Percentiles rank a stretch among this genome's conserved stretches.
These are phyloP conservation scores for Mucor circinelloides DNA, from an alignment of 371 early-diverging fungal genomes.

Conservation along the genomic window DNA sequence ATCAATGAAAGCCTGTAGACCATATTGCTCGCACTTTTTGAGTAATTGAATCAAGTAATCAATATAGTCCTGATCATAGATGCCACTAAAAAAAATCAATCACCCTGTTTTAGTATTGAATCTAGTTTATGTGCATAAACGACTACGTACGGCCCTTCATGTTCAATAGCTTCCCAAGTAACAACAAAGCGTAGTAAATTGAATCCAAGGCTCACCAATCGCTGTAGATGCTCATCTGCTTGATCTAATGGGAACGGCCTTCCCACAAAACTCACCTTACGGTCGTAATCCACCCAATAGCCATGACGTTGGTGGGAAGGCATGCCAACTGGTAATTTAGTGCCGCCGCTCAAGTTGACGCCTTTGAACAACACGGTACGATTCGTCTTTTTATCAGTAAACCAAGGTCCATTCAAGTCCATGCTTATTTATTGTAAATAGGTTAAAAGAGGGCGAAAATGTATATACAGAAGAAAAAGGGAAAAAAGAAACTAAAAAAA, in stretches of 20 bases:
- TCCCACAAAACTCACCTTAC: conserved; percentile 62
- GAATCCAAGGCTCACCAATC: conserved; percentile 80
- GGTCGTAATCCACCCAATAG: conserved; percentile 60
- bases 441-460: background rate
- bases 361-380: conserved; percentile 65
- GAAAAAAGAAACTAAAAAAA: background rate
- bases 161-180: conserved; percentile 89
- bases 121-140: background rate
- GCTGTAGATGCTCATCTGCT: conserved; percentile 77
- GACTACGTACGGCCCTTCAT: conserved; percentile 70
- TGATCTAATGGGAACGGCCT: conserved; percentile 85
- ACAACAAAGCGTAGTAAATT: conserved; percentile 76
- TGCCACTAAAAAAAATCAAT: conserved; percentile 59
- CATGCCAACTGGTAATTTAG: conserved; percentile 59
- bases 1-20: conserved; percentile 81
- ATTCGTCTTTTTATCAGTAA: conserved; percentile 57
- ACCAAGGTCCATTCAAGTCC: conserved; percentile 62
- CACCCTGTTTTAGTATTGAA: background rate
- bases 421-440: conserved; percentile 18
- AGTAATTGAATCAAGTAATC: conserved; percentile 74
- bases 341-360: conserved; percentile 66
- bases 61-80: conserved; percentile 84
- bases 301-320: conserved; percentile 54
- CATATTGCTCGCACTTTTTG: conserved; percentile 63
- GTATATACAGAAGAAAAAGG: background rate